Conservation (phyloP, 176 grass and related monocot species). For the Hsuehochloa calcarea region DNA sequence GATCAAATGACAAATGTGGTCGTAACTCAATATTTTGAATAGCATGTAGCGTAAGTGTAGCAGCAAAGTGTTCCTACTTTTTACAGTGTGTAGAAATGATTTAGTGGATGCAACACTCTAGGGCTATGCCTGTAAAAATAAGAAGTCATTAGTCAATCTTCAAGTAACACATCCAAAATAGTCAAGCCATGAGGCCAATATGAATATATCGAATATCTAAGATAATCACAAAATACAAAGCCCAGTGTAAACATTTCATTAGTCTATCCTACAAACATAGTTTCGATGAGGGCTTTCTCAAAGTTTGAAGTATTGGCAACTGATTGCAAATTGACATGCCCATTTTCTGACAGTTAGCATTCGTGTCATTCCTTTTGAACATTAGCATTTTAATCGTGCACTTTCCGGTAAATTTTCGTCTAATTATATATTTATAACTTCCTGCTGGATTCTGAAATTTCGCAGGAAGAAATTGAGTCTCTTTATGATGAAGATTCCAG, state of each 20-base stretch:
- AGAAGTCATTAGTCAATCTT: background rate
- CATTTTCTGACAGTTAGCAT: background rate
- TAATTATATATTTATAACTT: constrained; percentile 18
- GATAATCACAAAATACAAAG: background rate
- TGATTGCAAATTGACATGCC: constrained; percentile 2
- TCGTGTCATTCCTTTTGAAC: constrained; percentile 4
- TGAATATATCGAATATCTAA: background rate
- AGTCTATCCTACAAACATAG: background rate
- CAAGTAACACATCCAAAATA: background rate
- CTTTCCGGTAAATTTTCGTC: constrained; percentile 23
- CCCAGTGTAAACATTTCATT: background rate
- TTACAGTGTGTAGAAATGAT: background rate
- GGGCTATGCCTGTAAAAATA: background rate
- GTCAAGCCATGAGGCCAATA: background rate
- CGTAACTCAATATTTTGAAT: background rate
- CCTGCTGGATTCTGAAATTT: constrained; percentile 23
- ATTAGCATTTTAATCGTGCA: background rate
- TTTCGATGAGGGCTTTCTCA: background rate
- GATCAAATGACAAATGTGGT: background rate
- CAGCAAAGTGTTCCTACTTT: constrained; percentile 5
- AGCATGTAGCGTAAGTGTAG: background rate
- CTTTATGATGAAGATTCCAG: constrained; percentile 56
- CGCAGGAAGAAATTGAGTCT: constrained; percentile 65
- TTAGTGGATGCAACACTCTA: background rate
- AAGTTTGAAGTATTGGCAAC: constrained; percentile 13